Evolutionary conservation across 1,284 basidiomycete species (phyloP).

Genomic region (Apiotrichum siamense): DNA sequence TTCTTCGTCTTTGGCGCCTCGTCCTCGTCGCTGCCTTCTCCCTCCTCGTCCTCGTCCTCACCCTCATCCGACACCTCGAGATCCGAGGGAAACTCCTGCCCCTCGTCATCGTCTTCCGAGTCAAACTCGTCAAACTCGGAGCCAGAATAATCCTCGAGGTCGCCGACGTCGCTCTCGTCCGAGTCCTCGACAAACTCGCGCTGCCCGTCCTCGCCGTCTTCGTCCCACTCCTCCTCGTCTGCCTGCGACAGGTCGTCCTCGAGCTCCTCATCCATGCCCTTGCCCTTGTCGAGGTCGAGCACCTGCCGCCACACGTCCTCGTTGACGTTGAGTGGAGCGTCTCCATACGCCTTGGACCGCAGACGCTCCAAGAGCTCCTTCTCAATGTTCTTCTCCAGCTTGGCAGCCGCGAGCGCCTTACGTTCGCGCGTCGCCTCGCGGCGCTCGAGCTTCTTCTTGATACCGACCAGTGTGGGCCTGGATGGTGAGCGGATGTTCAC

Average conservation of each 20-base stretch:
- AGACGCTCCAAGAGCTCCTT: constrained; percentile 92
- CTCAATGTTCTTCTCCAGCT: constrained; percentile 89
- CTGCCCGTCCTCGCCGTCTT: constrained; percentile 48
- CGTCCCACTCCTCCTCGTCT: constrained; percentile 55
- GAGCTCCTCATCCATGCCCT: constrained; percentile 53
- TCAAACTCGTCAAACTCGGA: constrained; percentile 44
- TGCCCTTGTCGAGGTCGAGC: constrained; percentile 63
- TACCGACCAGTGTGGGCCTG: constrained; percentile 86
- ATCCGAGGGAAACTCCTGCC: constrained; percentile 42
- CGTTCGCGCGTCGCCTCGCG: constrained; percentile 87
- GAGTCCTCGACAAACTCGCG: constrained; percentile 79
- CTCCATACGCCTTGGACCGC: constrained; percentile 94
- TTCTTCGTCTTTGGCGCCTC: constrained; percentile 32
- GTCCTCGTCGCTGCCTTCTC: constrained; percentile 43
- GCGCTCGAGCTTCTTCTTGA: constrained; percentile 97
- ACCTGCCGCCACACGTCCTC: constrained; percentile 93
- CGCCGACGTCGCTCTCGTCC: constrained; percentile 53
- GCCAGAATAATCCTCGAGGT: constrained; percentile 57
- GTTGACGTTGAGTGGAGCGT: constrained; percentile 96
- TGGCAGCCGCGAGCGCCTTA: constrained; percentile 91
- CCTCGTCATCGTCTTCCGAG: constrained; percentile 31
- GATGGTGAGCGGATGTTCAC: neutral
- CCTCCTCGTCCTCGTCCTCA: constrained; percentile 46
- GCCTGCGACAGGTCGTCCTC: constrained; percentile 54
- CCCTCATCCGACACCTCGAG: constrained; percentile 43